Evolutionary conservation across 1,284 basidiomycete species (phyloP), one percentile per base, ranked within the genome.

Genomic region (Puccinia novopanici): DNA sequence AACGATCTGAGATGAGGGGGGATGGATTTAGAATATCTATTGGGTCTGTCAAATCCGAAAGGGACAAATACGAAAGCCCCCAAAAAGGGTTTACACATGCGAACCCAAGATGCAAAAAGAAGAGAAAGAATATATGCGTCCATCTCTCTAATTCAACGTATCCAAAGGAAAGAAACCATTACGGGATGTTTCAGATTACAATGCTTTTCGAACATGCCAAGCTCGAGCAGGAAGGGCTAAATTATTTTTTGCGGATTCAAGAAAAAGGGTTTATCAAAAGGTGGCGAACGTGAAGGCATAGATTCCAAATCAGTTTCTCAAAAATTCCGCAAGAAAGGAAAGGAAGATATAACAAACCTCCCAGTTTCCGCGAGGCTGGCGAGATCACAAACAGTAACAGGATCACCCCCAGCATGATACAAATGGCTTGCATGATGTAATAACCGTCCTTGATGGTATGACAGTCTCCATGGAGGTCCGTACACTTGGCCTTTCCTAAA

Each of bases 381-480:
- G 92, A 88, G 83, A 97, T 92, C 85, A 91, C 95, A 52, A 88
- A 87, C 34, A 94, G 82, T 55, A 98, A 88, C 82, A 94, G 88
- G 0, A 90, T 82, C 4, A 91, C 88, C 6, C 94, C 95, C 59
- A 95, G 87, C 6, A 87, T 85, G 81, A 98, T 88, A 86, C 95
- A 98, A 27, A 94, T 85, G 9, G 87, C 90, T 30, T 91, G 92
- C 78, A 96, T 91, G 82, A 91, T 90, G 86, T 95, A 99, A 86
- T 97, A 99, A 0, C 97, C 96, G 85, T 99, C 97, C 42, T 90
- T 89, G 84, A 93, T 90, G 0, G 92, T 93, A 71, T 91, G 86
- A 86, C 97, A 99, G 67, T 88, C 86, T 0, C 97, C 96, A 15
- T 90, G 91, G 40, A 93, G 88, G 0, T 91, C 89, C 12, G 88